Evolutionary conservation across 257 asterid genomes (phyloP), one percentile per base, ranked within the genome.

Genomic region (Plantago elongata): DNA sequence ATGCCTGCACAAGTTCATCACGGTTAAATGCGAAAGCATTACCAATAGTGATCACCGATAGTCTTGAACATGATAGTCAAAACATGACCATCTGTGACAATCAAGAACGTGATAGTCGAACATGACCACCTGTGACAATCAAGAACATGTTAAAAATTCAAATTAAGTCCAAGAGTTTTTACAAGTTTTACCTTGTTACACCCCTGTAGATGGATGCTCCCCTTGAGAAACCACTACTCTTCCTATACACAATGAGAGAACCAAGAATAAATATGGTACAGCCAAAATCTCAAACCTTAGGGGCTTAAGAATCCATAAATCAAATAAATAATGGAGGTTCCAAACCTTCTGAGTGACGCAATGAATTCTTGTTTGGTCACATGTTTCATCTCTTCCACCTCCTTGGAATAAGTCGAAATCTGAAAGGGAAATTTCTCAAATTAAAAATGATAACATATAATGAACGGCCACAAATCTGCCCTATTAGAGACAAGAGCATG

Each of bases 131-230:
- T 22, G 27, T 22, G 40, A 34, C 40, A 34, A 2, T 22, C 27
- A 34, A 34, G 40, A 34, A 34, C 40, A 4, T 34, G 40, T 7
- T 34, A 0, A 34, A 34, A 34, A 34, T 34, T 34, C 40, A 7
- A 34, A 7, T 7, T 11, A 17, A 15, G 10, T 54, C 13, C 47
- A 66, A 12, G 66, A 46, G 44, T 61, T 11, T 64, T 22, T 22
- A 2, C 2, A 22, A 22, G 27, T 22, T 22, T 5, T 45, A 87
- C 97, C 97, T 90, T 10, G 97, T 90, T 42, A 90, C 97, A 0
- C 97, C 97, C 45, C 97, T 69, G 64, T 90, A 90, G 48, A 85
- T 83, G 3, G 97, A 90, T 4, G 97, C 96, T 13, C 96, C 96
- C 65, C 97, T 76, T 0, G 96, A 90, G 79, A 90, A 90, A 45